Conservation (phyloP, 306 rosid genomes). For the Mimosa pudica region DNA sequence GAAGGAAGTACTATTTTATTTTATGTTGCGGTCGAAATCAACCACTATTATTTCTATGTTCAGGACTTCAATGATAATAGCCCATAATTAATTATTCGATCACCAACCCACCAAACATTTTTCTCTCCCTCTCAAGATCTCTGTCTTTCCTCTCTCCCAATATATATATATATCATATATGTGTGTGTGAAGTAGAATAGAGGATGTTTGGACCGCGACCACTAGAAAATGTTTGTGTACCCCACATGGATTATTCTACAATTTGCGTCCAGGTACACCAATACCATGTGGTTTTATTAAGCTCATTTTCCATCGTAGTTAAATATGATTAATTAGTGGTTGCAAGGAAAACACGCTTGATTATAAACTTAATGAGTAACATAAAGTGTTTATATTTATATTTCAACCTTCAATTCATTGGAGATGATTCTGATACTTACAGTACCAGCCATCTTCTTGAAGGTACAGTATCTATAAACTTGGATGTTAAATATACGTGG, state of each 20-base stretch:
- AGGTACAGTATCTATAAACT: too few species aligned
- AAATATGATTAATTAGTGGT: not conserved
- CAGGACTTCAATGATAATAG: not conserved
- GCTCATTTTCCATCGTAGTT: not conserved
- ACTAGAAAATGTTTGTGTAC: constrained; percentile 1
- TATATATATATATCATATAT: too few species aligned
- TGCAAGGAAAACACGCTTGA: not conserved
- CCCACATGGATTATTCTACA: not conserved
- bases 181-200: too few species aligned
- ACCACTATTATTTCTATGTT: not conserved
- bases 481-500: too few species aligned
- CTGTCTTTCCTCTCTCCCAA: too few species aligned
- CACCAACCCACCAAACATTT: not conserved
- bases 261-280: constrained; percentile 11
- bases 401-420: too few species aligned
- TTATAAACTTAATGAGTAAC: not conserved
- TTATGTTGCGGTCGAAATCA: not conserved
- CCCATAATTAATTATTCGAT: not conserved
- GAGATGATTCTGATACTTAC: too few species aligned
- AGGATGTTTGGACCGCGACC: not conserved
- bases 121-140: not conserved
- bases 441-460: too few species aligned
- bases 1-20: not conserved
- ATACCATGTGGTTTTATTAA: not conserved
- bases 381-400: too few species aligned